Conservation (phyloP, 495 filamentous ascomycete genomes). For the Talaromyces stipitatus region DNA sequence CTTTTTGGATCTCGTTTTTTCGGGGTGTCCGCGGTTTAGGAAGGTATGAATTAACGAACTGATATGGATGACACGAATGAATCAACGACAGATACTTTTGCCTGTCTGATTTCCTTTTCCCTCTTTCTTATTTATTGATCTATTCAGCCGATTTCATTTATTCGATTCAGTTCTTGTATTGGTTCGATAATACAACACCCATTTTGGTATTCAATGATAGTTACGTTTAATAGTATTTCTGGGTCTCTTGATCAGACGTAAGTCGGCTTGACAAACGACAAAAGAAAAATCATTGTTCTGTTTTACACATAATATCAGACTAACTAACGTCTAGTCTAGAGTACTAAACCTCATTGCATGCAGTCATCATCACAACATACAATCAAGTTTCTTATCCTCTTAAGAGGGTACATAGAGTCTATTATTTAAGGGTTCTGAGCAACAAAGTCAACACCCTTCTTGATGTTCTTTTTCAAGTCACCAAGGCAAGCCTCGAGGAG, state of each 20-base stretch:
- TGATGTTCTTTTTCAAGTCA: slow-evolving; percentile 87
- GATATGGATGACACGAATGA: neutral
- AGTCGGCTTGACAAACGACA: too few species aligned
- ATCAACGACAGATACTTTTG: neutral
- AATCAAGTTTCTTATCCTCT: neutral
- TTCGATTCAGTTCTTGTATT: too few species aligned
- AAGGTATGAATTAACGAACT: neutral
- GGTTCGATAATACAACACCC: too few species aligned
- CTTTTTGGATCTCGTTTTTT: slow-evolving; percentile 11
- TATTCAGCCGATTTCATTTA: too few species aligned
- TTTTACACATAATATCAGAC: slow-evolving; percentile 1
- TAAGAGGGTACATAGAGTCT: neutral
- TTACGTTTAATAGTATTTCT: too few species aligned
- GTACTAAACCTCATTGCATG: neutral
- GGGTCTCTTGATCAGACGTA: too few species aligned
- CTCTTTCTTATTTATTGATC: slow-evolving; percentile 5
- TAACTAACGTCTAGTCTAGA: neutral
- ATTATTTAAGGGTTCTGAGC: slow-evolving; percentile 58
- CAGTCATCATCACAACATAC: neutral
- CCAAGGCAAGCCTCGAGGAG: slow-evolving; percentile 73
- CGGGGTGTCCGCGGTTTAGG: too few species aligned
- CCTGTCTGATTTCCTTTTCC: neutral
- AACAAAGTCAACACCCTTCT: slow-evolving; percentile 63
- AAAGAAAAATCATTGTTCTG: neutral
- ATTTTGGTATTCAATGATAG: too few species aligned